These are phyloP conservation scores for Boletus rubroflammeus DNA, from an alignment of 768 basidiomycete species.

Conservation along the genomic window DNA sequence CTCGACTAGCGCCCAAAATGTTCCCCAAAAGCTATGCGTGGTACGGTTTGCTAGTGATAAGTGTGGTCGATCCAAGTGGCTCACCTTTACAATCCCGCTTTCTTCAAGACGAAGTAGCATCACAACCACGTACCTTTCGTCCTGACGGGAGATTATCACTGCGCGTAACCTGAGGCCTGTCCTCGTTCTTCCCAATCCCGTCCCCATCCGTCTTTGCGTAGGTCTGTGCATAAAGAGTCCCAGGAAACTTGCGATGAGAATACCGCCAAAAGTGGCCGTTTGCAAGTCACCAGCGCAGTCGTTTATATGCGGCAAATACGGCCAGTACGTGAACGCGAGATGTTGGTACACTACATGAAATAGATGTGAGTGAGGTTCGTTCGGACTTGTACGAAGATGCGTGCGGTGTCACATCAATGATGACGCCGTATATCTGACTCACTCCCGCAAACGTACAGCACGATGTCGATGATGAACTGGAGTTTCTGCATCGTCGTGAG, in stretches of 20 bases:
- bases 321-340: conserved; percentile 24
- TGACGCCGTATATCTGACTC: conserved; percentile 6
- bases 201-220: conserved; percentile 9
- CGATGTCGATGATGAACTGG: conserved; percentile 25
- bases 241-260: conserved; percentile 21
- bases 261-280: conserved; percentile 13
- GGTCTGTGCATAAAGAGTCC: conserved; percentile 23
- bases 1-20: too few relatives aligned
- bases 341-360: conserved; percentile 24
- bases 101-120: neutral
- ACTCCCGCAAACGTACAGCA: conserved; percentile 21
- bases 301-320: conserved; percentile 23
- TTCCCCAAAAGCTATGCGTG: too few relatives aligned
- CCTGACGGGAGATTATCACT: neutral
- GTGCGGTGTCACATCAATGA: neutral
- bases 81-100: neutral
- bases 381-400: neutral
- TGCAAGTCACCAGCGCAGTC: conserved; percentile 23
- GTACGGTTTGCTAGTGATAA: too few relatives aligned
- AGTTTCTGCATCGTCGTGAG: conserved; percentile 27
- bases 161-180: neutral
- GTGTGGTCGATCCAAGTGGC: neutral
- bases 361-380: neutral
- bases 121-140: conserved; percentile 1
- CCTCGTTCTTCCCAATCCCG: neutral